Evolutionary conservation across 257 asterid species (phyloP).

Genomic region (Jasminum sambac): DNA sequence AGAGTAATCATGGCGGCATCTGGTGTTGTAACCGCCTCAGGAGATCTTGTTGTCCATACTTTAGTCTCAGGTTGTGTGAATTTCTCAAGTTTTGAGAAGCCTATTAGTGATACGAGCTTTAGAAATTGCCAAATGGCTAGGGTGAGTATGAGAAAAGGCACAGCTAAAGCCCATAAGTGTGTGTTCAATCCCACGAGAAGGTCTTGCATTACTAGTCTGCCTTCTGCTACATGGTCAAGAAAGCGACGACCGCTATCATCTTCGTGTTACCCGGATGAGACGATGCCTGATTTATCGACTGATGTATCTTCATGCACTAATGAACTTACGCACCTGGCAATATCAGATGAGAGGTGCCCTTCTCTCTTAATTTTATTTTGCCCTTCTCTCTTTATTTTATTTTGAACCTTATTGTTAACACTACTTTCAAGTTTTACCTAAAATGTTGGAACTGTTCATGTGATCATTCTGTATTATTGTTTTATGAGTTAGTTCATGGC

Average conservation of each 20-base stretch:
- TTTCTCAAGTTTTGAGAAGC: conserved; percentile 47
- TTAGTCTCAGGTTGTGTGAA: conserved; percentile 45
- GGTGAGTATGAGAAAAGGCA: conserved; percentile 42
- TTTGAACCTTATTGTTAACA: conserved; percentile 2
- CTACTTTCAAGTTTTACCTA: not conserved
- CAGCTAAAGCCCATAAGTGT: conserved; percentile 21
- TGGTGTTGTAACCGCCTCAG: conserved; percentile 48
- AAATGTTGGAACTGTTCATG: not conserved
- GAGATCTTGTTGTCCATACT: conserved; percentile 57
- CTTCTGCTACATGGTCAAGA: conserved; percentile 29
- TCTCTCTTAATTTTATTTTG: conserved; percentile 18
- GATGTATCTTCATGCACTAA: conserved; percentile 47
- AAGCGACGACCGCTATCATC: conserved; percentile 39
- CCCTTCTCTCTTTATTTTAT: not conserved
- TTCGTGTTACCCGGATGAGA: conserved; percentile 54
- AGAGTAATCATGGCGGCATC: conserved; percentile 53
- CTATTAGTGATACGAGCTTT: conserved; percentile 40
- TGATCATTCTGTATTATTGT: not conserved
- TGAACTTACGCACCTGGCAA: conserved; percentile 46
- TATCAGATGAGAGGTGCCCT: conserved; percentile 56
- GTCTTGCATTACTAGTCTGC: conserved; percentile 17
- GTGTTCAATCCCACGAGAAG: conserved; percentile 24
- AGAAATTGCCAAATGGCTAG: conserved; percentile 39
- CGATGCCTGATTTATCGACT: conserved; percentile 34
- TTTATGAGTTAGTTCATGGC: not conserved